These are phyloP conservation scores for Pseudogymnoascus destructans DNA, from an alignment of 2,329 filamentous ascomycete genomes.

Conservation along the genomic window DNA sequence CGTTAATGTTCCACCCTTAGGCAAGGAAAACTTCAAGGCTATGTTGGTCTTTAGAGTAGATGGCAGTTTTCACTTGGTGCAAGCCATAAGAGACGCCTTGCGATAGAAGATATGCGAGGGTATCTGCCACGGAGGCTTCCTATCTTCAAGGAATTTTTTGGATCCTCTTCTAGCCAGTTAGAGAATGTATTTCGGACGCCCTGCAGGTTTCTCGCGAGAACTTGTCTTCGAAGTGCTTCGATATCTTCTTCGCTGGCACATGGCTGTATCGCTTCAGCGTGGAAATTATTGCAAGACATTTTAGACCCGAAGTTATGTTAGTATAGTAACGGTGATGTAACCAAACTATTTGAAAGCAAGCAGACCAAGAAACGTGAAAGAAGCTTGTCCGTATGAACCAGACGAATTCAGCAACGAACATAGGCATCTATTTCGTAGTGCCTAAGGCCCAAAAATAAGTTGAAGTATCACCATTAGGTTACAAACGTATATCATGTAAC, in stretches of 20 bases:
- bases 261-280: not conserved
- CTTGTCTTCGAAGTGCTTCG: not conserved
- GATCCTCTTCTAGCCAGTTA: not conserved
- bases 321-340: not conserved
- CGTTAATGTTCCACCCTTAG: not conserved
- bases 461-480: not conserved
- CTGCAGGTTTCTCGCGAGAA: not conserved
- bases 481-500: not conserved
- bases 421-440: not conserved
- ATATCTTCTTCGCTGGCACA: not conserved
- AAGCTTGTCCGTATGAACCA: not conserved
- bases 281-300: not conserved
- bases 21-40: not conserved
- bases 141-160: not conserved
- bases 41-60: too few relatives aligned
- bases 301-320: not conserved
- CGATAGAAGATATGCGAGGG: not conserved
- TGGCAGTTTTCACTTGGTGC: too few relatives aligned
- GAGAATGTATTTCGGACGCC: not conserved
- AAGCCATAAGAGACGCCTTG: too few relatives aligned
- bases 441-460: not conserved
- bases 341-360: not conserved
- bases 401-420: not conserved
- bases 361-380: not conserved
- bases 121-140: not conserved